These are phyloP conservation scores for Fusarium concolor DNA, from an alignment of 2,329 filamentous ascomycete genomes.

Conservation along the genomic window DNA sequence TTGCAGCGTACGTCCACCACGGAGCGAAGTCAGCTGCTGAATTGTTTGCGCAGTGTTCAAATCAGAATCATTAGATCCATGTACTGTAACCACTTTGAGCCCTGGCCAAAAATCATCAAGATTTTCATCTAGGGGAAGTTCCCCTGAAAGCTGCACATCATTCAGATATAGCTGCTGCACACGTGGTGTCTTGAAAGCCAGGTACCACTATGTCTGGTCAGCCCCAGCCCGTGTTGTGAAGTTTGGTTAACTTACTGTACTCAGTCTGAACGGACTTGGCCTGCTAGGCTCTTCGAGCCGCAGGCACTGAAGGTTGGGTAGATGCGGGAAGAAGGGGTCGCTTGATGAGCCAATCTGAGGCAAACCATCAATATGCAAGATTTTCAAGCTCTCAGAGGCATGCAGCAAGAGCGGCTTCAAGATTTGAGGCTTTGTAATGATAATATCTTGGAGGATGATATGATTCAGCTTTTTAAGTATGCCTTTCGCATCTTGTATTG, in stretches of 20 bases:
- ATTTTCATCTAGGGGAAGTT: slow-evolving; percentile 7
- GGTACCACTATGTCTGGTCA: slow-evolving; percentile 40
- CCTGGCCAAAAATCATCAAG: slow-evolving; percentile 46
- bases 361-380: slow-evolving; percentile 42
- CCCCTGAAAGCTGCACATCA: slow-evolving; percentile 40
- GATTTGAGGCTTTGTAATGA: slow-evolving; percentile 22
- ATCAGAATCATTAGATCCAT: slow-evolving; percentile 37
- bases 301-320: slow-evolving; percentile 49
- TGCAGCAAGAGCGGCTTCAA: slow-evolving; percentile 37
- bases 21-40: slow-evolving; percentile 46
- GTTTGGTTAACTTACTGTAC: slow-evolving; percentile 33
- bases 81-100: slow-evolving; percentile 48
- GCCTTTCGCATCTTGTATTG: slow-evolving; percentile 33
- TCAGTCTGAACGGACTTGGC: slow-evolving; percentile 28
- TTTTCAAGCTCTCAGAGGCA: slow-evolving; percentile 40
- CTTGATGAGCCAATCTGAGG: slow-evolving; percentile 27
- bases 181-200: slow-evolving; percentile 45
- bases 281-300: slow-evolving; percentile 44
- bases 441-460: slow-evolving; percentile 41
- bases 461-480: slow-evolving; percentile 39
- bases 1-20: slow-evolving; percentile 43
- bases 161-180: slow-evolving; percentile 51
- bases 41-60: slow-evolving; percentile 41
- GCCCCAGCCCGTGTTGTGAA: slow-evolving; percentile 1
- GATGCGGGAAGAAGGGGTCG: slow-evolving; percentile 26